Evolutionary conservation across 306 rosid species (phyloP).

Genomic region (Aeschynomene evenia): DNA sequence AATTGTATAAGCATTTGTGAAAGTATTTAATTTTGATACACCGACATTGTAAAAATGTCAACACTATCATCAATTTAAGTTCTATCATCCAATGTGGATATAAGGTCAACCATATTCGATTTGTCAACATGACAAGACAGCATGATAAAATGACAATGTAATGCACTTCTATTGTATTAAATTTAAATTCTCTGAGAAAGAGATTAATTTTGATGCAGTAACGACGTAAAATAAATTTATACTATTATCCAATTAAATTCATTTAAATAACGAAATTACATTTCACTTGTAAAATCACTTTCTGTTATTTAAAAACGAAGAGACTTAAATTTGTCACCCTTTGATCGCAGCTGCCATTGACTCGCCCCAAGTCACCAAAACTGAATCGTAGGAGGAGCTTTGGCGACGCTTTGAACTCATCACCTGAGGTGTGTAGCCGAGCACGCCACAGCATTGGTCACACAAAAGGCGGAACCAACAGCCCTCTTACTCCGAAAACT

Average conservation of each 20-base stretch:
- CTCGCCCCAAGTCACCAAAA: slow-evolving; percentile 87
- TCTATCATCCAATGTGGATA: no score
- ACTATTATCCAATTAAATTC: no score
- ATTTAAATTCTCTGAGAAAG: no score
- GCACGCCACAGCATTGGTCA: slow-evolving; percentile 64
- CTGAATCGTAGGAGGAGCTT: slow-evolving; percentile 80
- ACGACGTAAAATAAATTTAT: no score
- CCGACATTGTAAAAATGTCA: no score
- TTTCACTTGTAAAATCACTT: neutral
- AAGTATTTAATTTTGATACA: no score
- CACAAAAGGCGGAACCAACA: slow-evolving; percentile 36
- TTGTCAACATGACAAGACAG: no score
- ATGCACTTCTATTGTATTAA: no score
- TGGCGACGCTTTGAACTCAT: slow-evolving; percentile 50
- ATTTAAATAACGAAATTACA: neutral
- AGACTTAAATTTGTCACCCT: neutral
- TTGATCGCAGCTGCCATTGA: slow-evolving; percentile 77
- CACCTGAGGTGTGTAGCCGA: slow-evolving; percentile 52
- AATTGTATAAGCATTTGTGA: neutral
- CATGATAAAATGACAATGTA: no score
- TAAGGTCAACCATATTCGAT: no score
- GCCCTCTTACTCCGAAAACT: slow-evolving; percentile 36
- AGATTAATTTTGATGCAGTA: no score
- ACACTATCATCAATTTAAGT: no score
- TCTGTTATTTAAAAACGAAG: neutral